Base-by-base conservation (phyloP, 2,329 filamentous ascomycete genomes). In the Nothomitra cinnamomea region DNA sequence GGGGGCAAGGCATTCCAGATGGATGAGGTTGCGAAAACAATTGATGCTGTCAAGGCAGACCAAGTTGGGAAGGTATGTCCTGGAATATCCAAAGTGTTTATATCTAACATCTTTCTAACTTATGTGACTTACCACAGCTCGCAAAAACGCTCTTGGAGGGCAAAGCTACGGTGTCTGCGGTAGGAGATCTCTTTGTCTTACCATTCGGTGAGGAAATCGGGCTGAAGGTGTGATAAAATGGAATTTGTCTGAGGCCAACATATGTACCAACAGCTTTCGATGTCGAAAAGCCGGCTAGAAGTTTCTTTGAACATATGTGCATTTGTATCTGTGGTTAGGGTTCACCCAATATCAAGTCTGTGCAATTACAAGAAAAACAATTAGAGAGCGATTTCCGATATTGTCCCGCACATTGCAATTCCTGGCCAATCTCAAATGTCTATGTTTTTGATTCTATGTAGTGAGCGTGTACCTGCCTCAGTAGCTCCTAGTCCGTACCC, bases 131-230 rank as follows among this genome's bases (percentile, higher is more conserved):
- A 17, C 53, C 51, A 51, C 65, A 96, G 89, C 80, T 84, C 65
- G 89, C 89, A 65, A 94, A 95, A 77, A 75, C 82, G 65, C 77
- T 95, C 61, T 75, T 96, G 59, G 84, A 89, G 60, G 81, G 80
- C 70, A 96, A 89, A 78, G 89, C 90, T 52, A 83, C 87, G 53
- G 85, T 95, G 58, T 84, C 87, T 58, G 77, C 87, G 56, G 88
- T 96, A 58, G 92, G 92, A 69, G 92, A 98, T 68, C 78, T 98
- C 62, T 84, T 87, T 70, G 78, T 83, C 63, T 80, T 98, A 66
- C 92, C 92, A 55, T 98, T 83, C 67, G 92, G 88, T 60, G 86
- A 89, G 72, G 92, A 98, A 67, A 76, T 98, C 68, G 94, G 90
- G 62, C 79, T 98, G 66, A 87, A 83, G 69, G 87, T 95, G 78